A percentile compares a stretch with the other conserved stretches of the same genome.
Evolutionary conservation across 73 alveolate species (phyloP).

Genomic region (Uronychia binucleata): DNA sequence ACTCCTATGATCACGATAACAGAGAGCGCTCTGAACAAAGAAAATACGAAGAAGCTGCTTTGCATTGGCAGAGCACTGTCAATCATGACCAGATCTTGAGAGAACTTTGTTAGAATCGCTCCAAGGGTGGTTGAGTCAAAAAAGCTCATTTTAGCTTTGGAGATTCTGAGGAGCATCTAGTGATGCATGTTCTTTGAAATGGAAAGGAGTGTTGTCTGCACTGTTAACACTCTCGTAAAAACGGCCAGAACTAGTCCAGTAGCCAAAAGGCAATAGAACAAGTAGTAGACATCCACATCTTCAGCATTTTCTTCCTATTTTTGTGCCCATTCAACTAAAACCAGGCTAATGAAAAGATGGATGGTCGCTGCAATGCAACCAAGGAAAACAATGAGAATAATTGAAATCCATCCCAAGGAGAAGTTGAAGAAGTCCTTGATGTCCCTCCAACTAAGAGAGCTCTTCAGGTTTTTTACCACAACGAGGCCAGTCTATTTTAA

Average conservation of each 20-base stretch:
- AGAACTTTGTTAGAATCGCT: constrained; percentile 72
- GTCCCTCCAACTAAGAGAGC: neutral
- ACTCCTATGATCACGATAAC: neutral
- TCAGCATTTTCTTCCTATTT: neutral
- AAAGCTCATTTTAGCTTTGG: constrained; percentile 84
- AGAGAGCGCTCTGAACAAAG: neutral
- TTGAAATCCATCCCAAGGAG: neutral
- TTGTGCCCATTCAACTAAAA: neutral
- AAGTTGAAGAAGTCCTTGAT: neutral
- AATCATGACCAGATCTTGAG: constrained; percentile 56
- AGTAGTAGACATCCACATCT: neutral
- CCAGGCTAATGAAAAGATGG: neutral
- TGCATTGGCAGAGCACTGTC: neutral
- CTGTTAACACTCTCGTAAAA: neutral
- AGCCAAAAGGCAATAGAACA: neutral
- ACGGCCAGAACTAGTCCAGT: neutral
- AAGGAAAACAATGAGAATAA: neutral
- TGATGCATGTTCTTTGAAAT: constrained; percentile 52
- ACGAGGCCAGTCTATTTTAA: no score
- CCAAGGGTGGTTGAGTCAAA: constrained; percentile 85
- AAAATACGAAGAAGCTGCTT: neutral
- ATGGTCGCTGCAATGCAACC: neutral
- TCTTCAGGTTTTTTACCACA: neutral
- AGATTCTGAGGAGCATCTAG: constrained; percentile 67
- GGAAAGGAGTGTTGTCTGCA: neutral